Percentiles rank a stretch among this genome's conserved stretches.
phyloP scores from a whole-genome alignment of 495 filamentous ascomycete genomes.

The Tetracladium marchalianum region DNA sequence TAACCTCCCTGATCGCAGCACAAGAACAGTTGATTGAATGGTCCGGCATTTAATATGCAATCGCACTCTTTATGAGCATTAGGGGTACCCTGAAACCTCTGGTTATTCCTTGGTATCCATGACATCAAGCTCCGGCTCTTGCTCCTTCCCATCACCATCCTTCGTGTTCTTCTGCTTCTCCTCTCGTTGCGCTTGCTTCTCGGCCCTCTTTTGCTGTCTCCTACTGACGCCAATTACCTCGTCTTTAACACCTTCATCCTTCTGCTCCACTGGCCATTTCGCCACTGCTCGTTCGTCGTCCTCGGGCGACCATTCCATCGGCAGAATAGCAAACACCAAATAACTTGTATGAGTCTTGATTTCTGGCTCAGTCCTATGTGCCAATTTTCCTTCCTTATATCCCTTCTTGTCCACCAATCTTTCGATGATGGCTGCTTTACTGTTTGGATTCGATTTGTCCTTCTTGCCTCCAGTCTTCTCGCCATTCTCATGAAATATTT shows the following conservation, averaged over 20 bases:
- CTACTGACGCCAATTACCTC: conserved; percentile 39
- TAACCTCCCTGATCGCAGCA: too few relatives aligned
- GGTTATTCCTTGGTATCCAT: not conserved
- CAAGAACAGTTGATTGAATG: too few relatives aligned
- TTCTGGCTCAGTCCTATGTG: conserved; percentile 75
- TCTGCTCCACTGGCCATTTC: conserved; percentile 43
- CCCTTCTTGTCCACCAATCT: conserved; percentile 16
- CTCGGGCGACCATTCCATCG: conserved; percentile 71
- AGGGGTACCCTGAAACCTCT: not conserved
- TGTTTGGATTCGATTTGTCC: conserved; percentile 18
- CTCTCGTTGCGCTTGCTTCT: conserved; percentile 37
- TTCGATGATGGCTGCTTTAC: conserved; percentile 15
- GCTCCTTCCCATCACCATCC: conserved; percentile 12
- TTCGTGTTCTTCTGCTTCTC: conserved; percentile 20
- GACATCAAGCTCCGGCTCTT: conserved; percentile 12
- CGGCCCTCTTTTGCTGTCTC: conserved; percentile 44
- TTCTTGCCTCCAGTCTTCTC: conserved; percentile 14
- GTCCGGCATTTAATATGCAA: too few relatives aligned
- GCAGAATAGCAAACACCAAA: conserved; percentile 85
- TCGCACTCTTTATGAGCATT: too few relatives aligned
- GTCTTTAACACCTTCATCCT: conserved; percentile 21
- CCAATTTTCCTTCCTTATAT: conserved; percentile 54
- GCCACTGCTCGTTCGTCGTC: conserved; percentile 62
- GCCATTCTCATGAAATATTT: conserved; percentile 38
- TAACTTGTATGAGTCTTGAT: conserved; percentile 93